phyloP scores from a whole-genome alignment of 2,329 filamentous ascomycete genomes.

The Xylaria sp. region DNA sequence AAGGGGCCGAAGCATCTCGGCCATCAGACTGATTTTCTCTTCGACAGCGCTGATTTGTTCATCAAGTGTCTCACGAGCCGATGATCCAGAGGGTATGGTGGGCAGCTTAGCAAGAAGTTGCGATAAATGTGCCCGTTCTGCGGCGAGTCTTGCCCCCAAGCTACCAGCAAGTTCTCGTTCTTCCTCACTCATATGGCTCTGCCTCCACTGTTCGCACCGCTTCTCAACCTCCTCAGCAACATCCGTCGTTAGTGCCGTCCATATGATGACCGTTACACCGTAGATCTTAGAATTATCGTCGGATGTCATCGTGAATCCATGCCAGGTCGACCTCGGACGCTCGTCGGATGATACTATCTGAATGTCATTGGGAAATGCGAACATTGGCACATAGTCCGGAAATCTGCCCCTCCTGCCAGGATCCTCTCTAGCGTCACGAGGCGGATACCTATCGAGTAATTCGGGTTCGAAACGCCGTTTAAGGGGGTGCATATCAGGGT shows the following conservation, averaged over 20 bases:
- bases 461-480: constrained; percentile 95
- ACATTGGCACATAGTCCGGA: constrained; percentile 99
- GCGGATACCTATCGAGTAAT: constrained; percentile 92
- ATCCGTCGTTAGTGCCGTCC: constrained; percentile 85
- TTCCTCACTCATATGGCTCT: constrained; percentile 86
- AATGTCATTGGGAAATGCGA: constrained; percentile 98
- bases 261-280: constrained; percentile 89
- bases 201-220: constrained; percentile 86
- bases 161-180: constrained; percentile 93
- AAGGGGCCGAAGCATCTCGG: constrained; percentile 90
- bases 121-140: constrained; percentile 89
- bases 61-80: constrained; percentile 84
- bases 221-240: constrained; percentile 86
- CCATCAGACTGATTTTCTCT: constrained; percentile 97
- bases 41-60: constrained; percentile 96
- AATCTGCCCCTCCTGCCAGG: constrained; percentile 83
- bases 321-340: constrained; percentile 95
- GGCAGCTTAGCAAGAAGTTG: constrained; percentile 86
- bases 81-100: constrained; percentile 80
- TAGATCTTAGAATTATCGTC: constrained; percentile 92
- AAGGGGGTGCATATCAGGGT: constrained; percentile 94
- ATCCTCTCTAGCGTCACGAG: constrained; percentile 83
- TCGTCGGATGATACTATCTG: constrained; percentile 96
- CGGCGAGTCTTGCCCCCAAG: constrained; percentile 85
- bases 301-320: constrained; percentile 97